Evolutionary conservation across 2,329 filamentous ascomycete genomes (phyloP), one percentile per base, ranked within the genome.

Genomic region (Sporothrix pseudoabietina): DNA sequence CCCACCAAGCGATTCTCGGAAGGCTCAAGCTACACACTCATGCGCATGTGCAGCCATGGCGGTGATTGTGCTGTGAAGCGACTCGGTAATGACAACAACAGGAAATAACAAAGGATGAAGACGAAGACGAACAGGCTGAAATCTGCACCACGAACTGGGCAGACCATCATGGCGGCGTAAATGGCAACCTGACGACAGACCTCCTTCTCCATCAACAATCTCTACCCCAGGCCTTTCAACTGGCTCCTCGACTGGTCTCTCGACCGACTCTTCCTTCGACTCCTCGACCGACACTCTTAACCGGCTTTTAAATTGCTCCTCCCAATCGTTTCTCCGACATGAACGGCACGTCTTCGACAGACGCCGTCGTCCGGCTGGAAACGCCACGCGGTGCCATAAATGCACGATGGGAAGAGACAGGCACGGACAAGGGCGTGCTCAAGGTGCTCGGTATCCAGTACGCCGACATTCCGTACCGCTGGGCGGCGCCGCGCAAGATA

Each of bases 371-470:
- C 68, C 68, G 32, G 9, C 30, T 69, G n/a, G 19, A 49, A 6
- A 71, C 69, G 16, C 68, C 68, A 4, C 54, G 49, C 16, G 69
- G 69, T 35, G 52, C 78, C 32, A 49, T 71, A 16, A 76, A 75
- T 0, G 78, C 78, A 5, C 79, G 79, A 54, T 71, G 80, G 66
- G 16, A 80, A 75, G 14, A 78, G 78, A 1, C 77, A 77, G 3
- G 54, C 74, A 39, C 52, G 3, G 9, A n/a, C 8, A 10, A 77
- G 75, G 0, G 69, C 69, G 32, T 65, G 9, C 41, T 71, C 26
- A 71, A 71, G 57, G 61, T 47, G 19, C 44, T 63, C 44, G 55
- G 41, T 19, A n/a, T 65, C n/a, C 55, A 47, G 69, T 71, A 71
- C 10, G 69, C 69, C 9, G 39, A 65, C 22, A 71, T 71, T 9